Percentiles rank a stretch among this genome's conserved stretches.
These are phyloP conservation scores for Phtheirospermum japonicum DNA, from an alignment of 257 asterid genomes.

Conservation along the genomic window DNA sequence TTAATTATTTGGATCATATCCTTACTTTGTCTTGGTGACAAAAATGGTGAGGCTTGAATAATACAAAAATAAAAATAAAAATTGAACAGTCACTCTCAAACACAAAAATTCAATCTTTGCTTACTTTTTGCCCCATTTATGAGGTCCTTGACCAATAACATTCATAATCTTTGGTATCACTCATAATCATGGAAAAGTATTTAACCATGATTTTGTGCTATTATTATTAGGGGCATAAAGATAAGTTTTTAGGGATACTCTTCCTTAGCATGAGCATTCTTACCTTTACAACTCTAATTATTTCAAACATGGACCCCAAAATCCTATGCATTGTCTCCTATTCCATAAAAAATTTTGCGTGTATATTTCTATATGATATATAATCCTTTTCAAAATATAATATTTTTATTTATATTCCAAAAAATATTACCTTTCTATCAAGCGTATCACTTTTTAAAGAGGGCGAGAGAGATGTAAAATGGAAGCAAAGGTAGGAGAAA, in stretches of 20 bases:
- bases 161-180: constrained; percentile 52
- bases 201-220: constrained; percentile 36
- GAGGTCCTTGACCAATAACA: constrained; percentile 42
- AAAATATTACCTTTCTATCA: background rate
- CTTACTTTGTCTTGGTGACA: too few species aligned
- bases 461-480: background rate
- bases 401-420: too few species aligned
- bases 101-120: too few species aligned
- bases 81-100: too few species aligned
- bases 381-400: too few species aligned
- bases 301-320: constrained; percentile 40
- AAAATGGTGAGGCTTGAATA: too few species aligned
- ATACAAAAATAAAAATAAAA: too few species aligned
- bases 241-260: constrained; percentile 7
- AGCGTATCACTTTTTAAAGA: background rate
- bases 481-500: background rate
- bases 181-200: constrained; percentile 55
- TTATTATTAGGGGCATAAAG: constrained; percentile 32
- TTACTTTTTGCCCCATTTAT: constrained; percentile 41
- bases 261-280: constrained; percentile 34
- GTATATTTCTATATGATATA: too few species aligned
- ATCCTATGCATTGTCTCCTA: constrained; percentile 15
- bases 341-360: too few species aligned
- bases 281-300: constrained; percentile 43
- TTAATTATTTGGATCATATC: background rate